Base-by-base conservation (phyloP, 2,329 filamentous ascomycete genomes). In the Fusarium phyllophilum region DNA sequence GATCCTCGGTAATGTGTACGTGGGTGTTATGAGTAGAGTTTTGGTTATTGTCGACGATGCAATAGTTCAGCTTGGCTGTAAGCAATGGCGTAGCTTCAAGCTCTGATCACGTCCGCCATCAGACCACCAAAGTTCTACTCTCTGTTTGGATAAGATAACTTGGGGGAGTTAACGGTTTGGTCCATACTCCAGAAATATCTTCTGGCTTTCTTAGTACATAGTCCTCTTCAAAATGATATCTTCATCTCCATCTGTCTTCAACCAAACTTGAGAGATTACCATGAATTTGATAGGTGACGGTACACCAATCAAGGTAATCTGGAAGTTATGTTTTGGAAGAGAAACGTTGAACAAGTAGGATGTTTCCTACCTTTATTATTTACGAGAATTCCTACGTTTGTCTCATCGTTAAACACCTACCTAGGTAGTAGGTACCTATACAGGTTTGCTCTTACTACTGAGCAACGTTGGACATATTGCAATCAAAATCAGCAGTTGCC, bases 121-220 rank as follows among this genome's bases (percentile, higher is more conserved):
- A 52, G 44, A 67, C 48, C 55, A 59, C 36, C 58, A 62, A 56
- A 44, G 46, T 59, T 49, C 44, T 36, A 29, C 45, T 57, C 41
- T 57, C 33, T 45, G 44, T 20, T 46, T 41, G 59, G 58, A 57
- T 59, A 39, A 39, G 58, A 57, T 59, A 39, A 39, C n/a, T 45
- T 56, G 22, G 34, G 33, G 73, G 58, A 66, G 60, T 70, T 56
- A 24, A 38, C 58, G 62, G 68, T 38, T 67, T 68, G 55, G 63
- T 63, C 45, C 57, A 66, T 66, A 59, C 24, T 31, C 44, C 46
- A 65, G 55, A 61, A 48, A 24, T 48, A 63, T 26, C 56, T 61
- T 64, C 66, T 55, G 52, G 60, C 62, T 65, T 70, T 64, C 56
- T 46, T 57, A 42, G 73, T 77, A 76, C 59, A 76, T 76, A 73